A percentile compares a stretch with the other conserved stretches of the same genome.
Conservation (phyloP, 2,329 filamentous ascomycete species). For the Exophiala mesophila region DNA sequence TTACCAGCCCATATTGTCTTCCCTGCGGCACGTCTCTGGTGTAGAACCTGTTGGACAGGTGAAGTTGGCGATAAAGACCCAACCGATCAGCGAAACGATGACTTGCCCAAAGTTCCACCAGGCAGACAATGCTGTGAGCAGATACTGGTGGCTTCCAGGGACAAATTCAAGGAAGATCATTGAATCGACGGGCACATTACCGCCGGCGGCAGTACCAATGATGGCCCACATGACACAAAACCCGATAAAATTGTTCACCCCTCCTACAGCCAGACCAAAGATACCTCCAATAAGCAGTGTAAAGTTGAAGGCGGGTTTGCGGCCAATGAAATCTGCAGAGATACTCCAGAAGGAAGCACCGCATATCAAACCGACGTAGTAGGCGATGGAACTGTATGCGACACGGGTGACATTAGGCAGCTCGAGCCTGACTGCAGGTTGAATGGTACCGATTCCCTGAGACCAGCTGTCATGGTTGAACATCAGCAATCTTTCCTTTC, state of each 20-base stretch:
- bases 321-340: conserved; percentile 59
- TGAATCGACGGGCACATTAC: conserved; percentile 28
- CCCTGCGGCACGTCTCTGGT: conserved; percentile 29
- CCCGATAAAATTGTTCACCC: conserved; percentile 51
- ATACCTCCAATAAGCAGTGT: conserved; percentile 59
- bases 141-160: conserved; percentile 56
- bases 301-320: conserved; percentile 63
- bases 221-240: conserved; percentile 18
- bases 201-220: conserved; percentile 15
- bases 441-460: conserved; percentile 31
- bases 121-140: conserved; percentile 35
- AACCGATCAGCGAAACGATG: conserved; percentile 49
- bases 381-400: conserved; percentile 72
- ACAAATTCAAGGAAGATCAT: conserved; percentile 55
- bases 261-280: conserved; percentile 60
- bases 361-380: conserved; percentile 67
- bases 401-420: conserved; percentile 55
- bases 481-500: no score
- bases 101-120: conserved; percentile 30
- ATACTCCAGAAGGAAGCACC: conserved; percentile 62
- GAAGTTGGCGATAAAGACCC: conserved; percentile 70
- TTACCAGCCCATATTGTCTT: conserved; percentile 63
- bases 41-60: conserved; percentile 41
- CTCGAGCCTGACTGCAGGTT: conserved; percentile 29
- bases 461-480: conserved; percentile 48